Evolutionary conservation across 2,329 filamentous ascomycete genomes (phyloP), one percentile per base, ranked within the genome.

Genomic region (Aspergillus fumigatiaffinis): DNA sequence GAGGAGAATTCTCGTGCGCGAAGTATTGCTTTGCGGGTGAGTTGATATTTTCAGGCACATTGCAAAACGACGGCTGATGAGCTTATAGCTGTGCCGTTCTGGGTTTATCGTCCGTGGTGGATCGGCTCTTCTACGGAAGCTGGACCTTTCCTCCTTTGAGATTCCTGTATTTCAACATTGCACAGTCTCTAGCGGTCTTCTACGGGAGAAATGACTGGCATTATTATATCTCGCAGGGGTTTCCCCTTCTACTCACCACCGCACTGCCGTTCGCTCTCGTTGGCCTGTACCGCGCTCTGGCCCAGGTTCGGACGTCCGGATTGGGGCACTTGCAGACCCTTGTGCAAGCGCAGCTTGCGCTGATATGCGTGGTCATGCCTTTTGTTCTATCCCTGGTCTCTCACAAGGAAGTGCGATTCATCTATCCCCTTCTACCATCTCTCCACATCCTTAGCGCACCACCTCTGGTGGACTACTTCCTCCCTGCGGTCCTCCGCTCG

Each of bases 321-420:
- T 66, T 64, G 53, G 72, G 62, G 50, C 54, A 56, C 38, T 73
- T 69, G 60, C 63, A 63, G 42, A 57, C 61, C 25, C 58, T 78
- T 55, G 76, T 82, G 12, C 76, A 80, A 52, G 80, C 79, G 54
- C 80, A 82, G 38, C 76, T 92, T 8, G 80, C 85, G 9, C 79
- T 80, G 29, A 79, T 84, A 7, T 80, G 88, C 46, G 61, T 87
- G 54, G 73, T 84, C 29, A 89, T 87, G 56, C 76, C 89, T 9
- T 71, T 77, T 1, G 73, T 80, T 2, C 82, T 97, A 35, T 96
- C 91, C 1, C 70, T 90, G 50, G 90, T 97, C 63, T 87, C 91
- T 1, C 94, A 99, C 77, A 99, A 99, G 73, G 94, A 99, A 80
- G 90, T 96, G 66, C 91, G 94, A 68, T 99, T 99, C 78, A 90